Percentiles rank a stretch among this genome's conserved stretches.
phyloP scores from a whole-genome alignment of 192 early-diverging fungal genomes.

The Coemansia sp. region DNA sequence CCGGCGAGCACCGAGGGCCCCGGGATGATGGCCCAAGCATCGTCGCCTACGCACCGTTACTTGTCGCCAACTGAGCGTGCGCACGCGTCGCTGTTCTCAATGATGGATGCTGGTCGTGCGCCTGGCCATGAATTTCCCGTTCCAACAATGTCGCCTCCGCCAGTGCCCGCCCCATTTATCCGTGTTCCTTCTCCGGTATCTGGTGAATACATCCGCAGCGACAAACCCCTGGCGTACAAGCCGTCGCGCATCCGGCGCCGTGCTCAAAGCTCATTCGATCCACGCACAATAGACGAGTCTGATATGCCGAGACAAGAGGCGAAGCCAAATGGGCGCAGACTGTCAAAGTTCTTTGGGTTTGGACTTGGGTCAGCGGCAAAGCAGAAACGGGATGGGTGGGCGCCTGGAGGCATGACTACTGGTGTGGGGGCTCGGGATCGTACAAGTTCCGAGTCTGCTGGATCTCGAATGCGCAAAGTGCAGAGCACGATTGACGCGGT shows the following conservation, averaged over 20 bases:
- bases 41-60: conserved; percentile 8
- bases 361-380: neutral
- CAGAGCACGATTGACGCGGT: neutral
- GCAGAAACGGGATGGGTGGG: neutral
- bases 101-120: conserved; percentile 19
- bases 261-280: conserved; percentile 18
- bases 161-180: neutral
- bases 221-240: conserved; percentile 5
- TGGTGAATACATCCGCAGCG: neutral
- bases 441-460: neutral
- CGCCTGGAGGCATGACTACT: neutral
- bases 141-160: neutral
- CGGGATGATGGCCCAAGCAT: neutral
- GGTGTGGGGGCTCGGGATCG: neutral
- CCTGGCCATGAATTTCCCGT: neutral
- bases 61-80: conserved; percentile 29
- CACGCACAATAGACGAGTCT: no score
- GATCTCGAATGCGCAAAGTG: neutral
- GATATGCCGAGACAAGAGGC: neutral
- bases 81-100: conserved; percentile 40
- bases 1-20: neutral
- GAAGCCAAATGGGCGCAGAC: neutral
- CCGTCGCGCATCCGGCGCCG: conserved; percentile 34
- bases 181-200: no score
- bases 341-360: conserved; percentile 3